Evolutionary conservation across 805 yeast genomes (phyloP).

Genomic region (Tetrapisispora pingtungensis): DNA sequence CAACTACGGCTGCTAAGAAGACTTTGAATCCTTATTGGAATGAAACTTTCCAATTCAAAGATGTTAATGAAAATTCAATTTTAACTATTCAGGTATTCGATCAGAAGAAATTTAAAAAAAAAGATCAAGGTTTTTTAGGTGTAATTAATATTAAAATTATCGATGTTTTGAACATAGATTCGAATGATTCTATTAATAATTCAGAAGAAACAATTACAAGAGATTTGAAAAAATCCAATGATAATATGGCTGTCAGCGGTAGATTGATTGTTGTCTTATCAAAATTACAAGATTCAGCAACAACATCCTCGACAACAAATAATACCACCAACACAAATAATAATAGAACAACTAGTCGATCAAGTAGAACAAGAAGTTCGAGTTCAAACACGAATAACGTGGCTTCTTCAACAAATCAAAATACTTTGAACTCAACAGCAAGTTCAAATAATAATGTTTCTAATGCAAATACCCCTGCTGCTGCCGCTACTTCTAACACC

Average conservation of each 20-base stretch:
- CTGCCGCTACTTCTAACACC: not conserved
- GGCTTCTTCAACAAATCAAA: constrained; percentile 1
- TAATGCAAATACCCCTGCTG: constrained; percentile 6
- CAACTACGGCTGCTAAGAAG: constrained; percentile 87
- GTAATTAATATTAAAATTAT: constrained; percentile 87
- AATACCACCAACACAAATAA: constrained; percentile 8
- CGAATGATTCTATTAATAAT: constrained; percentile 5
- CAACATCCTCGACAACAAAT: constrained; percentile 17
- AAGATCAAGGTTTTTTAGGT: constrained; percentile 96
- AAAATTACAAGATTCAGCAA: constrained; percentile 30
- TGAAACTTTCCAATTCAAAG: constrained; percentile 70
- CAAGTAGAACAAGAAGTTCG: constrained; percentile 9
- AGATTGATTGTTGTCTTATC: constrained; percentile 72
- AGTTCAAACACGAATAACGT: constrained; percentile 15
- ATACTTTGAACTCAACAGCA: too few relatives aligned
- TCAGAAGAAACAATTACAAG: constrained; percentile 82
- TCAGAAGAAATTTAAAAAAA: constrained; percentile 93
- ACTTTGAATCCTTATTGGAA: constrained; percentile 98
- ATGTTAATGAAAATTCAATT: constrained; percentile 69
- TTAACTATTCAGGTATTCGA: constrained; percentile 91
- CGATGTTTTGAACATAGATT: constrained; percentile 41
- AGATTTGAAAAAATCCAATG: constrained; percentile 85
- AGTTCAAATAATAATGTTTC: not conserved
- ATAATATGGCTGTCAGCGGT: constrained; percentile 87
- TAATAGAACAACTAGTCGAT: not conserved